Conservation (phyloP, 2,329 filamentous ascomycete species). For the Tolypocladium album region DNA sequence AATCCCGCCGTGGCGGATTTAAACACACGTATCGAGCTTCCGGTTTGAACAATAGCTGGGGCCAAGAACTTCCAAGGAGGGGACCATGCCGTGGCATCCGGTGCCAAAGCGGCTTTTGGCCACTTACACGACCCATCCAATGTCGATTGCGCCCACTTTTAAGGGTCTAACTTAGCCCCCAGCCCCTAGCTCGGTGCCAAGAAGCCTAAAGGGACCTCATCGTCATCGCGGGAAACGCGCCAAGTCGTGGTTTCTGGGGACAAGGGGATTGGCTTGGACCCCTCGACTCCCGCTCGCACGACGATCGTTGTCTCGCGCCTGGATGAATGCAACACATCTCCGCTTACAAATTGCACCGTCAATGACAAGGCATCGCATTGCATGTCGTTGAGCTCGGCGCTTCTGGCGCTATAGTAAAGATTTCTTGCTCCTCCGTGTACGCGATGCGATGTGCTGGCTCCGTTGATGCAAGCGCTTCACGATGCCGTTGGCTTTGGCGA, state of each 20-base stretch:
- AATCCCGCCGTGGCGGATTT: neutral
- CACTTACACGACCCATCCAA: neutral
- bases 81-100: neutral
- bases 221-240: neutral
- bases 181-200: neutral
- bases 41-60: neutral
- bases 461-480: neutral
- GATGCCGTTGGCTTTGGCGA: neutral
- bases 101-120: neutral
- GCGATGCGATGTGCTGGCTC: neutral
- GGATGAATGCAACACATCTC: neutral
- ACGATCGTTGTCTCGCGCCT: neutral
- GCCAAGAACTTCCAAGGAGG: neutral
- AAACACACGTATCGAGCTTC: neutral
- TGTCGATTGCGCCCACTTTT: neutral
- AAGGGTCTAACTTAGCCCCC: neutral
- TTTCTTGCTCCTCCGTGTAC: neutral
- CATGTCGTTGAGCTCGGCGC: neutral
- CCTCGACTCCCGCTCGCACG: neutral
- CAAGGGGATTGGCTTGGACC: accelerated
- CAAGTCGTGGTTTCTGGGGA: neutral
- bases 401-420: neutral
- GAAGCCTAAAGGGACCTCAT: neutral
- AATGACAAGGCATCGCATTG: neutral
- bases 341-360: neutral